Conservation (phyloP, 305 asterid species). For the Solanum aculeatissimum region DNA sequence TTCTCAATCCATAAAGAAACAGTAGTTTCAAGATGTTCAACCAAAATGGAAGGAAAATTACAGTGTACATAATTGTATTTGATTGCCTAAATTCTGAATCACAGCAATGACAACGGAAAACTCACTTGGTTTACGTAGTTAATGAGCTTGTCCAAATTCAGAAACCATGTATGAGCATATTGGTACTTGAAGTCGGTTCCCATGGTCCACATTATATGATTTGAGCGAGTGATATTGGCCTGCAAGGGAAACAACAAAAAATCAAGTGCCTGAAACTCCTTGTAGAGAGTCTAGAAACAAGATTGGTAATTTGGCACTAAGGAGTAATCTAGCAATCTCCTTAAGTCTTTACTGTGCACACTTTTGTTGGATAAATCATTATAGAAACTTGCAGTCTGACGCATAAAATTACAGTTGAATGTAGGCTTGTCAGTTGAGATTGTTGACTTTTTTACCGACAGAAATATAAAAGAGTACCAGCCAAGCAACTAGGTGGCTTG, state of each 20-base stretch:
- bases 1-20: background rate
- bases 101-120: background rate
- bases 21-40: background rate
- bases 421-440: background rate
- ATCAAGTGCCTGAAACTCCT: background rate
- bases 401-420: background rate
- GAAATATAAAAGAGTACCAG: background rate
- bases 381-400: background rate
- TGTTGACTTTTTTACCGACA: background rate
- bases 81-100: background rate
- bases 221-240: conserved; percentile 90
- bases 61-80: background rate
- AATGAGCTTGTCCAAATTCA: conserved; percentile 94
- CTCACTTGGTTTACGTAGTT: conserved; percentile 87
- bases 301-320: background rate
- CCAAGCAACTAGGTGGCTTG: background rate
- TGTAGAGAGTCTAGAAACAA: background rate
- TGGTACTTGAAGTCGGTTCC: conserved; percentile 97
- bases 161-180: conserved; percentile 77
- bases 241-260: conserved; percentile 12
- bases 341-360: background rate
- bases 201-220: conserved; percentile 99
- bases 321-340: background rate
- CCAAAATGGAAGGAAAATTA: background rate
- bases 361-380: background rate